Conservation (phyloP, 805 yeast species). For the Candida loeiensis region DNA sequence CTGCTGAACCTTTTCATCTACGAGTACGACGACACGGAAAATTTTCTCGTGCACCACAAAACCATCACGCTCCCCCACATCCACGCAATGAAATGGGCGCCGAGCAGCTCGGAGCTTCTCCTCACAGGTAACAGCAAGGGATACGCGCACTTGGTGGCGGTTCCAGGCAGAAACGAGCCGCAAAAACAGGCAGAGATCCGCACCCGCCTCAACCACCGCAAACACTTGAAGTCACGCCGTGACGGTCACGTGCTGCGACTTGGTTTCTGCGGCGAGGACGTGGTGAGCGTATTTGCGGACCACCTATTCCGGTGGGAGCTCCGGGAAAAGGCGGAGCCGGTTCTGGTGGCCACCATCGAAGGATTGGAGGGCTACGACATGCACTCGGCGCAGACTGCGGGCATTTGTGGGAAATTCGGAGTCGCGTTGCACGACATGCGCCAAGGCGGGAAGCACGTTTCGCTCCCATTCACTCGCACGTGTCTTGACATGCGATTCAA, state of each 20-base stretch:
- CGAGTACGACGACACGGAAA: constrained; percentile 37
- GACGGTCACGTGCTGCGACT: constrained; percentile 25
- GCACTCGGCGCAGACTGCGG: constrained; percentile 48
- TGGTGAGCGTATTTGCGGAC: constrained; percentile 64
- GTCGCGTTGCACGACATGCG: constrained; percentile 72
- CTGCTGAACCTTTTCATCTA: constrained; percentile 51
- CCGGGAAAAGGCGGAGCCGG: constrained; percentile 43
- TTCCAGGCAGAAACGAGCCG: constrained; percentile 48
- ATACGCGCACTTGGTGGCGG: constrained; percentile 62
- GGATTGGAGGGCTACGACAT: constrained; percentile 45
- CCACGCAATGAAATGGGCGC: constrained; percentile 52
- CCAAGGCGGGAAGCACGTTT: constrained; percentile 3
- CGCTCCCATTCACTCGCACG: constrained; percentile 5
- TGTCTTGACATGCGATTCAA: constrained; percentile 17
- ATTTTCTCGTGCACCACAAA: constrained; percentile 51
- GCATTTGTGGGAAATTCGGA: constrained; percentile 70
- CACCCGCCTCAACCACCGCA: constrained; percentile 74
- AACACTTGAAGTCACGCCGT: constrained; percentile 44
- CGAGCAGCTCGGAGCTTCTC: constrained; percentile 37
- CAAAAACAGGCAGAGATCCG: constrained; percentile 64
- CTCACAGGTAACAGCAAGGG: constrained; percentile 81
- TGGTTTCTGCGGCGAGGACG: constrained; percentile 36
- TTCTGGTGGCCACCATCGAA: constrained; percentile 47
- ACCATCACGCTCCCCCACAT: constrained; percentile 59
- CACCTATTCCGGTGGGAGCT: constrained; percentile 77